These are phyloP conservation scores for Solanum sejunctum DNA, from an alignment of 257 asterid genomes.

Conservation along the genomic window DNA sequence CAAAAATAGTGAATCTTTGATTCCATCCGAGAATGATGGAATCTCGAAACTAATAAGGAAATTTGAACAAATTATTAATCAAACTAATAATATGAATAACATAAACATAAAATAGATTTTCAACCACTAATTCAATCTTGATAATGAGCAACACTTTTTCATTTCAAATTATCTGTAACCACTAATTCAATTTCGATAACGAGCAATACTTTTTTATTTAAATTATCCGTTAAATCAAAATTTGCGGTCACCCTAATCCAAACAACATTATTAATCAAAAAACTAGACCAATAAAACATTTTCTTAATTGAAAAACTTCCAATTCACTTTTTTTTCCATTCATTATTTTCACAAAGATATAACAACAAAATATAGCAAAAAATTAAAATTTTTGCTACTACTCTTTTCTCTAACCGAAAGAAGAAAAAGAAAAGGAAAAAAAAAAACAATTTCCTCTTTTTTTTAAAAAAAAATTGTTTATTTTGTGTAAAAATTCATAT, in stretches of 20 bases:
- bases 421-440: not conserved
- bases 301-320: not conserved
- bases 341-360: not conserved
- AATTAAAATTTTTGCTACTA: not conserved
- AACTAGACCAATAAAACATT: not conserved
- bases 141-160: not conserved
- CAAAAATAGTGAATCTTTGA: too few relatives aligned
- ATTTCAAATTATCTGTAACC: not conserved
- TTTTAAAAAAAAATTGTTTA: not conserved
- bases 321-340: not conserved
- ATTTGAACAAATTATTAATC: rapidly evolving
- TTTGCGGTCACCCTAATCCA: not conserved
- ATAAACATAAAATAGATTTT: not conserved
- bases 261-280: not conserved
- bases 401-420: not conserved
- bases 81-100: not conserved
- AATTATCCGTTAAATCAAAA: not conserved
- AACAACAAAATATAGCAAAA: not conserved
- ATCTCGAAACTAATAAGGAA: too few relatives aligned
- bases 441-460: not conserved
- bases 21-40: too few relatives aligned
- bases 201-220: not conserved
- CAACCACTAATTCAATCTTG: not conserved
- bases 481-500: not conserved
- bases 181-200: not conserved